Evolutionary conservation across 768 basidiomycete species (phyloP), one percentile per base, ranked within the genome.

Genomic region (Suillus cothurnatus): DNA sequence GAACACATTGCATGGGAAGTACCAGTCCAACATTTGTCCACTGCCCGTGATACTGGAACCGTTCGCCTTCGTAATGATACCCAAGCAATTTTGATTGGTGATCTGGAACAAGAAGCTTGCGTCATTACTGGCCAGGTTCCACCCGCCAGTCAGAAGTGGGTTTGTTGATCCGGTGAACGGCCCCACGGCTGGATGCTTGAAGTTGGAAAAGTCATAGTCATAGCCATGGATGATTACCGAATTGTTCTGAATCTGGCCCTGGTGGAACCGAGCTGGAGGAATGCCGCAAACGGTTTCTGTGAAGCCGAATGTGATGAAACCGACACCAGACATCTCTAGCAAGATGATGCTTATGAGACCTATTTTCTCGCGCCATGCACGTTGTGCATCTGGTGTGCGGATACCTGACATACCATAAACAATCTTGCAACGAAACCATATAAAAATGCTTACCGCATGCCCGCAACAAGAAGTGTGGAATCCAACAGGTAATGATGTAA

Each of bases 301-400:
- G 82, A 99, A 99, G 9, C 97, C 97, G 79, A 99, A 99, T 14
- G 97, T 99, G 74, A 99, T 83, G 86, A 94, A 99, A 73, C 96
- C 97, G 72, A 99, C 97, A 61, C 82, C 86, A 21, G 93, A 92
- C 96, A 99, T 97, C 67, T 95, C 85, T n/a, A 77, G 6, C 19
- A 85, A 74, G 72, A 97, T 94, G 76, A 98, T 83, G 68, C 84
- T 81, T 58, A 99, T 81, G 31, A 99, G 85, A 9, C 97, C 97
- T 78, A 98, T 94, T 81, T 99, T 99, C 80, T 99, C 97, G 68
- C 97, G 85, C 96, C 96, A 99, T 50, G 97, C 97, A 58, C 95
- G 88, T 76, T 97, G 95, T 69, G 91, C 92, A 68, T 99, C 97
- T 0, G 94, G 91, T 34, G 90, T 96, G 62, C 86, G 85, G 69